Evolutionary conservation across 2,329 filamentous ascomycete species (phyloP), one percentile per base, ranked within the genome.

Genomic region (Fusarium nisikadoi): DNA sequence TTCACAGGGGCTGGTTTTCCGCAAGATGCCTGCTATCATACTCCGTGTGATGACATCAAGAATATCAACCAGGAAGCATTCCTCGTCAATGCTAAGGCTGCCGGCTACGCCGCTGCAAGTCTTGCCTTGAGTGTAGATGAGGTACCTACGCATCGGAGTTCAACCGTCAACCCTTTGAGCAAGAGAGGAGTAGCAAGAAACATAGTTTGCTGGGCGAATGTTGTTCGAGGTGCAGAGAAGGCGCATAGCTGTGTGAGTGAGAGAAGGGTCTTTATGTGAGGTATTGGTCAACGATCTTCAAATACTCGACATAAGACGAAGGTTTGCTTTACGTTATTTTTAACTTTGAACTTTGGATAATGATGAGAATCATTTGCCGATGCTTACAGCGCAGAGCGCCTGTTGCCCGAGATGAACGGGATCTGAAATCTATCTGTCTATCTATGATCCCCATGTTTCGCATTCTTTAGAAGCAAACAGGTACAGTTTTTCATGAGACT

Each of bases 61-160:
- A 83, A 84, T 70, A 80, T 84, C 65, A 79, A 83, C 73, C 77
- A 79, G 73, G 80, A 82, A 10, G 80, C 82, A 7, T 43, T 81
- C 14, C 79, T 78, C 2, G 62, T 78, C 35, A 84, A 81, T 62
- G 64, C 81, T 56, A 81, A 79, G 70, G 81, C 82, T 25, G 89
- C 89, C 46, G 88, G 85, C 2, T 81, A 84, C 67, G 83, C 83
- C 1, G 83, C 86, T n/a, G 87, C 86, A 19, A 64, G 74, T 43
- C 77, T 83, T 23, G 80, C 81, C n/a, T 72, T 79, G 36, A 78
- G 73, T 60, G 57, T 82, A 20, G 76, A 79, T 1, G 77, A 75
- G 6, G 72, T 82, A 2, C 80, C 81, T 2, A 31, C 12, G 8
- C 68, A 71, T 27, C 63, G 64, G 6, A 68, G 19, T 6, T 59